A percentile compares a stretch with the other conserved stretches of the same genome.
phyloP scores from a whole-genome alignment of 495 filamentous ascomycete species.

The Neurospora sp. region DNA sequence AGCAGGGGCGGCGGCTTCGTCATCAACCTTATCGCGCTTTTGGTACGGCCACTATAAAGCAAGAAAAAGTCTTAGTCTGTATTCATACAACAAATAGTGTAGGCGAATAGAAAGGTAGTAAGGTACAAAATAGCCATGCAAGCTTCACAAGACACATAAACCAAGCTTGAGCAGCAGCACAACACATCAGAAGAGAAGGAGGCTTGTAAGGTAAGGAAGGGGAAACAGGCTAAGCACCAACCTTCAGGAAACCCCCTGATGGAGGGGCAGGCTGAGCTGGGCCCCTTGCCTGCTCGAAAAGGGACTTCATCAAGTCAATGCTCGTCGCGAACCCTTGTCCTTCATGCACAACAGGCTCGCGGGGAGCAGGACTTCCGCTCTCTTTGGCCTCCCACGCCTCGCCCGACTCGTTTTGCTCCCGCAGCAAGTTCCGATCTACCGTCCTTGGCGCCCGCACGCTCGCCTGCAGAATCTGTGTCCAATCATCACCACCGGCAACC shows the following conservation, averaged over 20 bases:
- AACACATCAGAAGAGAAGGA: conserved; percentile 17
- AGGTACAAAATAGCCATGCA: conserved; percentile 13
- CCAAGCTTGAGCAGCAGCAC: conserved; percentile 6
- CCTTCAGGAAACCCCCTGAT: conserved; percentile 37
- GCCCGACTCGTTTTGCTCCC: conserved; percentile 37
- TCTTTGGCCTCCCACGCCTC: conserved; percentile 26
- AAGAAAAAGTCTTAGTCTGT: conserved; percentile 32
- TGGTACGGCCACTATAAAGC: conserved; percentile 73
- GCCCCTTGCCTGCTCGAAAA: conserved; percentile 57
- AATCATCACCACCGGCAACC: conserved; percentile 53
- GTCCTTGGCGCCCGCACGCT: conserved; percentile 82
- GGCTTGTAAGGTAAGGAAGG: conserved; percentile 54
- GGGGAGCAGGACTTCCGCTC: conserved; percentile 23
- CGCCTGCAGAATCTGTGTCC: conserved; percentile 83
- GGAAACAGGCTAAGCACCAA: conserved; percentile 47
- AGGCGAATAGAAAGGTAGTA: conserved; percentile 17
- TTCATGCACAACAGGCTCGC: conserved; percentile 31
- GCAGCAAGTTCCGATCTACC: conserved; percentile 55
- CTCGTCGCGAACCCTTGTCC: conserved; percentile 59
- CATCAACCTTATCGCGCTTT: conserved; percentile 59
- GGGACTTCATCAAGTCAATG: conserved; percentile 86
- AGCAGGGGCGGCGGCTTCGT: conserved; percentile 44
- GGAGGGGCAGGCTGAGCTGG: conserved; percentile 32
- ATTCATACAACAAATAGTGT: conserved; percentile 15
- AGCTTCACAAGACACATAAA: background rate